Evolutionary conservation across 2,329 filamentous ascomycete genomes (phyloP).

Genomic region (Elsinoe ampelina): DNA sequence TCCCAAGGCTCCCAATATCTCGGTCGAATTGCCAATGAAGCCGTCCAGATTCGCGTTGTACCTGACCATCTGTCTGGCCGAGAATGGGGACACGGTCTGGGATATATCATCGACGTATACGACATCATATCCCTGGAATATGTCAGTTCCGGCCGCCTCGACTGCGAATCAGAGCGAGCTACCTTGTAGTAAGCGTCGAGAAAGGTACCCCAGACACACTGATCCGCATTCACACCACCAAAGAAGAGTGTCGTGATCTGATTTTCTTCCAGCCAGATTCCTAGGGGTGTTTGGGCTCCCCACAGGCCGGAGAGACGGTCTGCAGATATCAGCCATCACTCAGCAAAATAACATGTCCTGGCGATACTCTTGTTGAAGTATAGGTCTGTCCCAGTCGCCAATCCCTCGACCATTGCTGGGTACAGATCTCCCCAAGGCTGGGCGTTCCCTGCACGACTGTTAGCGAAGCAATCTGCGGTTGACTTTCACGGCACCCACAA

Average conservation of each 20-base stretch:
- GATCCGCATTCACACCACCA: conserved; percentile 27
- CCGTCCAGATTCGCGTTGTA: conserved; percentile 23
- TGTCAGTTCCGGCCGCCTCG: neutral
- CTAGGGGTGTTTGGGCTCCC: conserved; percentile 26
- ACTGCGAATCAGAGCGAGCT: neutral
- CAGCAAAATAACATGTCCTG: neutral
- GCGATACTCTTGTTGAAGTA: conserved; percentile 25
- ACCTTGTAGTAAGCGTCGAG: conserved; percentile 26
- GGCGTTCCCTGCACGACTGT: conserved; percentile 20
- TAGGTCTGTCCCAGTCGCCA: conserved; percentile 22
- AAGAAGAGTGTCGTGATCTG: conserved; percentile 28
- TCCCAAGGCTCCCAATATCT: neutral
- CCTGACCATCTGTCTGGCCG: conserved; percentile 24
- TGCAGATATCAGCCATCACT: conserved; percentile 10
- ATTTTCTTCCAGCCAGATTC: conserved; percentile 25
- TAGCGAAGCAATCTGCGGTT: neutral
- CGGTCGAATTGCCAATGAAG: conserved; percentile 17
- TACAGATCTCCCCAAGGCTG: conserved; percentile 25
- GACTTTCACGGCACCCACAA: conserved; percentile 14
- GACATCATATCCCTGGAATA: conserved; percentile 23
- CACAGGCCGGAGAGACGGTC: conserved; percentile 25
- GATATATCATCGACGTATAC: conserved; percentile 25
- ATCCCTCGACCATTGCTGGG: conserved; percentile 22
- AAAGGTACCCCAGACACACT: conserved; percentile 27
- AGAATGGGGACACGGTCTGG: conserved; percentile 25